Evolutionary conservation across 805 yeast species (phyloP).

Genomic region (Wickerhamiella shivajii): DNA sequence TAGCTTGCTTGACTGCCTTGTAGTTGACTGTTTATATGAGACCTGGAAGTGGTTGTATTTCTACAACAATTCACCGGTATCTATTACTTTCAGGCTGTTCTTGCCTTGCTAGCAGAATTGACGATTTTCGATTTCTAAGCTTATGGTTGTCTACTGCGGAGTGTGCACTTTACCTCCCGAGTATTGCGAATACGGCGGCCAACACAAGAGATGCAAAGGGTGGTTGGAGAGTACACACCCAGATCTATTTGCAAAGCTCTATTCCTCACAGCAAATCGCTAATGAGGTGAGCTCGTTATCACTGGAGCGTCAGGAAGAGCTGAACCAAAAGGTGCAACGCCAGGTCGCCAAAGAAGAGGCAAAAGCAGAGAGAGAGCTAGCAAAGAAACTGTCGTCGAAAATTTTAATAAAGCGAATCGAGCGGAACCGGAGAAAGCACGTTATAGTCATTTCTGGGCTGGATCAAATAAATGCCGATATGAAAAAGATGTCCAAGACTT

Average conservation of each 20-base stretch:
- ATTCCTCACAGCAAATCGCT: conserved; percentile 30
- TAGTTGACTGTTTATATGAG: too few species aligned
- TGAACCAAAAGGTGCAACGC: conserved; percentile 68
- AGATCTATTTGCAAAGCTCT: conserved; percentile 43
- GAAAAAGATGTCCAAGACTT: conserved; percentile 81
- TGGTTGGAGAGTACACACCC: conserved; percentile 56
- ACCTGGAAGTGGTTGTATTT: too few species aligned
- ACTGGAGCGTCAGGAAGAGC: conserved; percentile 69
- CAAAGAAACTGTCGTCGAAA: conserved; percentile 63
- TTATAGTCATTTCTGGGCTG: conserved; percentile 72
- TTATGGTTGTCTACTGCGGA: conserved; percentile 8
- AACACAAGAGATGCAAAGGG: conserved; percentile 64
- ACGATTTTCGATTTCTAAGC: too few species aligned
- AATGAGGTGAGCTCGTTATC: conserved; percentile 27
- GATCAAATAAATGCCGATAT: conserved; percentile 80
- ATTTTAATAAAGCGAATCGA: conserved; percentile 76
- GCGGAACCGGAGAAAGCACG: conserved; percentile 76
- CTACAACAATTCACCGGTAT: too few species aligned
- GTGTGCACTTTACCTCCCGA: conserved; percentile 17
- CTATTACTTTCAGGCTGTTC: too few species aligned
- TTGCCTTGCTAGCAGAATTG: too few species aligned
- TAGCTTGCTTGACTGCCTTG: too few species aligned
- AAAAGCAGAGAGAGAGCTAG: conserved; percentile 66
- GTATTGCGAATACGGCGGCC: conserved; percentile 82
- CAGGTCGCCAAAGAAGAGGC: conserved; percentile 61